These are phyloP conservation scores for Eutrema japonicum DNA, from an alignment of 345 rosid species.

Conservation along the genomic window DNA sequence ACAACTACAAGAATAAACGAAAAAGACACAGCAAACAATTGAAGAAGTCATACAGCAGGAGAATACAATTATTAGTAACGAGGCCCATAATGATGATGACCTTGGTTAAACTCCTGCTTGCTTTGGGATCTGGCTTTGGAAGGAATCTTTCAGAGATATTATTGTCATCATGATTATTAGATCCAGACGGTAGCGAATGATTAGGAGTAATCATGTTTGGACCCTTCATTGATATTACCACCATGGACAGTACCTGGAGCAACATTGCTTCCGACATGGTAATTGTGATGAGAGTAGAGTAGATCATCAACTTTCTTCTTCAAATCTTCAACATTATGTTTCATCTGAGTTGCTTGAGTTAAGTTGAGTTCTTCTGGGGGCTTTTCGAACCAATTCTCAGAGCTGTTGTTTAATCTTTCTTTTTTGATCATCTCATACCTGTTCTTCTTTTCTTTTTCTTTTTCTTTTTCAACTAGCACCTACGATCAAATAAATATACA, in stretches of 20 bases:
- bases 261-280: neutral
- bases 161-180: neutral
- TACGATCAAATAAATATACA: neutral
- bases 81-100: neutral
- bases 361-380: neutral
- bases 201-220: neutral
- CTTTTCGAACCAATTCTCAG: neutral
- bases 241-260: neutral
- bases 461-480: neutral
- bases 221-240: no score
- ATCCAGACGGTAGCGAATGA: neutral
- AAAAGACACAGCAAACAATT: no score
- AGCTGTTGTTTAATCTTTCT: neutral
- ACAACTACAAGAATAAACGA: no score
- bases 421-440: neutral
- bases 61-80: no score
- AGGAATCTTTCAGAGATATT: neutral
- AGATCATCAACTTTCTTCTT: neutral
- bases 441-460: neutral
- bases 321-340: neutral
- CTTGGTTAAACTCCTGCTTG: neutral
- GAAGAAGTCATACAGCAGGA: neutral
- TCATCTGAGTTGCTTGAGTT: neutral
- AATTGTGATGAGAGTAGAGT: neutral
- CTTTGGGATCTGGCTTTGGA: neutral